Base-by-base conservation (phyloP, 805 yeast genomes). In the Metschnikowia continentalis region DNA sequence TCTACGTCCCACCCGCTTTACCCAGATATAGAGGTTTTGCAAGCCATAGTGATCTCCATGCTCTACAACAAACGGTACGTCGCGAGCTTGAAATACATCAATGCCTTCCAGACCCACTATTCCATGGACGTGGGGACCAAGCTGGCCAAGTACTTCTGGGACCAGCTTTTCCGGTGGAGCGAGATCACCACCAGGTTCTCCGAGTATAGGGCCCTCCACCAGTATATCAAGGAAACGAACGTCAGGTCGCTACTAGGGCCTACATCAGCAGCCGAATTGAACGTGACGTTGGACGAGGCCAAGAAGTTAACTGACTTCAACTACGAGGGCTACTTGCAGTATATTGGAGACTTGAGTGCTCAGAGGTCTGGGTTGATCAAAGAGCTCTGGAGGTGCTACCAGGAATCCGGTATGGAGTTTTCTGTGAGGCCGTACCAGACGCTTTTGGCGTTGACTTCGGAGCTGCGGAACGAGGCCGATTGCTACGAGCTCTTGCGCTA, bases 351-450 rank as follows among this genome's bases (percentile, higher is more conserved):
- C 17, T 54, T 73, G 32, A 54, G 58, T 23, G 36, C 49, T n/a
- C 65, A 61, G 46, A 59, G 78, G 49, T 39, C 46, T 5, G 61
- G 60, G 2, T 58, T 66, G 10, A 56, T 72, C 42, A 47, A 56
- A 15, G 67, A 69, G 46, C 56, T 72, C 14, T 74, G 77, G 77
- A 50, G 54, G n/a, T 61, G 72, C 35, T 71, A 65, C 59, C 60
- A 56, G 22, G 56, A 59, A 11, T 53, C 62, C 39, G 56, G 54
- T 19, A 57, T 60, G 1, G 56, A 59, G 14, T 72, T 65, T 48
- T 62, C 71, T 1, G 47, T 53, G 3, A 42, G 57, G 5, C 58
- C 65, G 11, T 70, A 60, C 59, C 60, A 60, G 32, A 52, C 57
- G 3, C 69, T 66, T 40, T 48, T 62, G 35, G 54, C 57, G 20